These are phyloP conservation scores for Ailanthus altissimus DNA, from an alignment of 345 rosid species.

Conservation along the genomic window DNA sequence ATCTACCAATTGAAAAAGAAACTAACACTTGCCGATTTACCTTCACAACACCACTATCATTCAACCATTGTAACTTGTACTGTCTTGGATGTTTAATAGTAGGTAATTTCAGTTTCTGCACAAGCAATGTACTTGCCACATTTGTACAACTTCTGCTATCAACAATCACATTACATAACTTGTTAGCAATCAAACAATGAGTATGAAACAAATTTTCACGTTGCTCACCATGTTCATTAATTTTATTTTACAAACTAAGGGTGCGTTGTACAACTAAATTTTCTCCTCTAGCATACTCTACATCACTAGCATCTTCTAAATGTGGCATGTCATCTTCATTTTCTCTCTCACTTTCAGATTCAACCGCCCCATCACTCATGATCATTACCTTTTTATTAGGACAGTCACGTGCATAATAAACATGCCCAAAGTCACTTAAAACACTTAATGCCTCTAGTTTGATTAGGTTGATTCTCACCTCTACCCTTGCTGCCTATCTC, in stretches of 20 bases:
- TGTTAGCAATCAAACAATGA: too few species aligned
- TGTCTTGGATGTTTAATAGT: not conserved
- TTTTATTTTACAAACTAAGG: too few species aligned
- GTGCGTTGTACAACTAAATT: not conserved
- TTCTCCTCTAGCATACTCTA: too few species aligned
- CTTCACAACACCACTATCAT: not conserved
- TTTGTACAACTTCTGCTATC: not conserved
- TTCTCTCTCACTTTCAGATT: too few species aligned
- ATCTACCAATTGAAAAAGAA: not conserved
- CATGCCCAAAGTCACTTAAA: slow-evolving; percentile 8
- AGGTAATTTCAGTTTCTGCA: not conserved
- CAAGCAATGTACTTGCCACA: not conserved
- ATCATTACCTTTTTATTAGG: not conserved
- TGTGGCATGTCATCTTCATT: not conserved
- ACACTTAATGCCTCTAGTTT: not conserved
- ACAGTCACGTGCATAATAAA: not conserved
- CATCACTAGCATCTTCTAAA: slow-evolving; percentile 1
- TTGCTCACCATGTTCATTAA: too few species aligned
- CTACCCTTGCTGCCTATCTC: slow-evolving; percentile 9
- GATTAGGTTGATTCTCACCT: slow-evolving; percentile 1
- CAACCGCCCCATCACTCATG: not conserved
- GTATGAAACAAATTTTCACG: too few species aligned
- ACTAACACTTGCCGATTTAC: not conserved
- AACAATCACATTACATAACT: too few species aligned
- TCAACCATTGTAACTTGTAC: not conserved